Evolutionary conservation across 73 alveolate genomes (phyloP), one percentile per base, ranked within the genome.

Genomic region (Paramecium pentaurelia): DNA sequence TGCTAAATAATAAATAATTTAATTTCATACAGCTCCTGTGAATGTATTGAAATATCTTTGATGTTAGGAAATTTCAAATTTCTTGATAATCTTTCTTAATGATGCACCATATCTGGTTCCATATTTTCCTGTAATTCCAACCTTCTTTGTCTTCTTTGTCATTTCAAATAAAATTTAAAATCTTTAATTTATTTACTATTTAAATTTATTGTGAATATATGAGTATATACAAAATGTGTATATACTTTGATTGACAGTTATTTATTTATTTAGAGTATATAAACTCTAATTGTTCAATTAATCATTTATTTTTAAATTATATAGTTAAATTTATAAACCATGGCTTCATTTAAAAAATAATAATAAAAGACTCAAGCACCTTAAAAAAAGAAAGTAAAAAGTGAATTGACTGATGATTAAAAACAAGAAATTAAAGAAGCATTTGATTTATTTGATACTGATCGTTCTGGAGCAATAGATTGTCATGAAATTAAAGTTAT

Each of bases 401-500:
- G 58, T 7, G 94, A 89, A 20, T 71, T 89, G 37, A 71, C 91
- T 44, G 94, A 89, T 58, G 99, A 96, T 37, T 96, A 96, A 94
- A 98, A 95, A 70, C 97, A 98, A 92, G 99, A 97, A 94, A 95
- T 98, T 49, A 98, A 98, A 92, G 99, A 98, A 87, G 99, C 99
- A 8, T 98, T 98, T 92, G 99, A 98, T 89, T 95, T 97, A 92
- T 98, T 98, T 93, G 99, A 97, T 93, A 97, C 99, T 80, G 99
- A 98, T 94, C 97, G 98, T 93, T 95, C 99, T 49, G 99, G 99
- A 11, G 97, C 97, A 94, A 98, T 98, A 86, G 99, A 98, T 95
- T 98, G 97, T 92, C 99, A 98, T 92, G 99, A 98, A 92, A 95
- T 98, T n/a, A 98, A 98, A 95, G 99, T 97, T 45, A 83, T 89